Conservation (phyloP, 352 stramenopile species). For the Aphanomyces invadans region DNA sequence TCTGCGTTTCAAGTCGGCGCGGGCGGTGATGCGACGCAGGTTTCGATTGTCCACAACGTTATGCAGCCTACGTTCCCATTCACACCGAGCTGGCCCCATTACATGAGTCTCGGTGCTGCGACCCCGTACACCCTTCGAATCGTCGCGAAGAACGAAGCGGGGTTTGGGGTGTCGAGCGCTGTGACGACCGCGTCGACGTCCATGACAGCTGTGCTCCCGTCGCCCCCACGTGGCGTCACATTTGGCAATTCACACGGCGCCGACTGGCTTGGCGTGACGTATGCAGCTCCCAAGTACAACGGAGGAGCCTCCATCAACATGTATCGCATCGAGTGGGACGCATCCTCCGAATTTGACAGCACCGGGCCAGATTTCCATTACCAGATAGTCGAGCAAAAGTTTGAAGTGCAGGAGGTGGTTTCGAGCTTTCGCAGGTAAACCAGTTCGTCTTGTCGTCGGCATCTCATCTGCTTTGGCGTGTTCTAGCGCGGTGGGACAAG, state of each 20-base stretch:
- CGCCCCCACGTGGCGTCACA: slow-evolving; percentile 56
- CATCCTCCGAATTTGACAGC: slow-evolving; percentile 69
- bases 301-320: slow-evolving; percentile 85
- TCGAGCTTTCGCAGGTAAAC: slow-evolving; percentile 54
- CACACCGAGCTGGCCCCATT: slow-evolving; percentile 34
- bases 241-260: slow-evolving; percentile 70
- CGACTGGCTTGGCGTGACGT: slow-evolving; percentile 74
- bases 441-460: too few relatives aligned
- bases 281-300: slow-evolving; percentile 73
- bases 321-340: slow-evolving; percentile 91
- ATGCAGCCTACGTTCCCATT: slow-evolving; percentile 46
- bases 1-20: slow-evolving; percentile 28
- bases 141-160: slow-evolving; percentile 51
- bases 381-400: slow-evolving; percentile 75
- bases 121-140: slow-evolving; percentile 44
- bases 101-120: neutral
- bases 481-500: slow-evolving; percentile 26
- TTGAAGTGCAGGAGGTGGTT: slow-evolving; percentile 88
- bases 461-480: slow-evolving; percentile 31
- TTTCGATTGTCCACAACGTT: slow-evolving; percentile 33
- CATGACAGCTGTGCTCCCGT: slow-evolving; percentile 56
- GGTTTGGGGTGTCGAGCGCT: slow-evolving; percentile 38
- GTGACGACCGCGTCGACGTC: slow-evolving; percentile 37
- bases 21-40: slow-evolving; percentile 25
- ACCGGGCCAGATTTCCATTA: slow-evolving; percentile 74